phyloP scores from a whole-genome alignment of 495 filamentous ascomycete genomes.

The Pyrenopolyporus hunteri region DNA sequence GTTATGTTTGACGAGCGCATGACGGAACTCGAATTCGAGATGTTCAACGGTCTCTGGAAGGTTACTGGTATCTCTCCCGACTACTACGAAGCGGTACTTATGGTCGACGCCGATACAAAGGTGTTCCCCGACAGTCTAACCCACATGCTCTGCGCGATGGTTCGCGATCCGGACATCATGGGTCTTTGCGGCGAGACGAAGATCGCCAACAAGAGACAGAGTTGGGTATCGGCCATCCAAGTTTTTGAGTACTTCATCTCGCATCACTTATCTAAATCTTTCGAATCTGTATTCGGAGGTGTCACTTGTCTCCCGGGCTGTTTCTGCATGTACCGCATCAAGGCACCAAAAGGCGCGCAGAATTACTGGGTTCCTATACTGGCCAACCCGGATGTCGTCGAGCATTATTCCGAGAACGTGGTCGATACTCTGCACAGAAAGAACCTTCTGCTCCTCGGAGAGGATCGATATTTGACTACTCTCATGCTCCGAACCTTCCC shows the following conservation, averaged over 20 bases:
- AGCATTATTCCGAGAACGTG: slow-evolving; percentile 99
- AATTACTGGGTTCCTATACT: slow-evolving; percentile 99
- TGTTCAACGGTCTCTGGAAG: slow-evolving; percentile 99
- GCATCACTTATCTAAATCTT: slow-evolving; percentile 94
- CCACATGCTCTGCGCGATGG: slow-evolving; percentile 99
- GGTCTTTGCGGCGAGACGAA: slow-evolving; percentile 98
- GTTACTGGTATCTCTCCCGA: slow-evolving; percentile 97
- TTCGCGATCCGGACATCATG: slow-evolving; percentile 99
- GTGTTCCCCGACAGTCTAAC: slow-evolving; percentile 98
- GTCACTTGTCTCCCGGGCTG: slow-evolving; percentile 98
- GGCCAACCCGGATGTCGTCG: slow-evolving; percentile 97
- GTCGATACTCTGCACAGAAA: slow-evolving; percentile 99
- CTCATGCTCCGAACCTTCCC: slow-evolving; percentile 99
- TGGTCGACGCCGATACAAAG: slow-evolving; percentile 99
- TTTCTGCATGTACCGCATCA: slow-evolving; percentile 99
- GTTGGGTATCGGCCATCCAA: slow-evolving; percentile 98
- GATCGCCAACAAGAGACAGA: slow-evolving; percentile 95
- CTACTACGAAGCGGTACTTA: slow-evolving; percentile 95
- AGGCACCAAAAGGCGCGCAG: slow-evolving; percentile 95
- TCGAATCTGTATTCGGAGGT: slow-evolving; percentile 98
- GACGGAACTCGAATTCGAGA: slow-evolving; percentile 99
- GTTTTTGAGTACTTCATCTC: slow-evolving; percentile 99
- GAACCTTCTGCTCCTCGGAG: slow-evolving; percentile 92
- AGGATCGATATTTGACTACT: slow-evolving; percentile 96
- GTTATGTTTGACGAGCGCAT: slow-evolving; percentile 99